Base-by-base conservation (phyloP, 768 basidiomycete genomes). In the Galerina sulciceps region DNA sequence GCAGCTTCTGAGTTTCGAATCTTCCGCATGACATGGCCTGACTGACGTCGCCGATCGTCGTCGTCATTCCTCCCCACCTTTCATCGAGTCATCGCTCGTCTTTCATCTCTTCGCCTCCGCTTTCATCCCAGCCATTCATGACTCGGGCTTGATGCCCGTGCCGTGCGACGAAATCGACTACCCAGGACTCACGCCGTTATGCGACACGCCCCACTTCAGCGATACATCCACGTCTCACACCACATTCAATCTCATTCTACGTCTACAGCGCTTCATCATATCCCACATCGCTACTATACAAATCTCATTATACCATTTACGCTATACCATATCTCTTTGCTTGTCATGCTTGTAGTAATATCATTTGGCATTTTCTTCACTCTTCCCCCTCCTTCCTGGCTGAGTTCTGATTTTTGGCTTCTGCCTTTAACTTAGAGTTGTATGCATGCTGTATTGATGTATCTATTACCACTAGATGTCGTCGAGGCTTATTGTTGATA, bases 1-100 rank as follows among this genome's bases (percentile, higher is more conserved):
- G 57, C 51, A 65, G 63, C 59, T 66, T 70, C 66, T 70, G 57
- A 63, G 43, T 51, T 51, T 20, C 40, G n/a, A 20, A 18, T 10
- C 36, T 48, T 26, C 41, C n/a, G 17, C 1, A 53, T 44, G 40
- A 53, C 52, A 17, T 17, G 10, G 15, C 18, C 23, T 20, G n/a
- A 42, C 40, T 53, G 14, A 42, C 40, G 26, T 31, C 26, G 26
- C 26, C 26, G 26, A 31, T 31, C 26, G 26, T 31, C 26, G 26
- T 31, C 49, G 35, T 49, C 48, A 37, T 36, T 34, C 35, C 35
- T 36, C 35, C 34, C 35, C 47, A 13, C 26, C 41, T 26, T 41
- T 45, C n/a, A 23, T 41, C 18, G 50, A 45, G 22, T 53, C 47
- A 26, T 45, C 47, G 15, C 41, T 18, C 37, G 36, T 20, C 17